phyloP scores from a whole-genome alignment of 345 rosid genomes.

The Clausena lansium region DNA sequence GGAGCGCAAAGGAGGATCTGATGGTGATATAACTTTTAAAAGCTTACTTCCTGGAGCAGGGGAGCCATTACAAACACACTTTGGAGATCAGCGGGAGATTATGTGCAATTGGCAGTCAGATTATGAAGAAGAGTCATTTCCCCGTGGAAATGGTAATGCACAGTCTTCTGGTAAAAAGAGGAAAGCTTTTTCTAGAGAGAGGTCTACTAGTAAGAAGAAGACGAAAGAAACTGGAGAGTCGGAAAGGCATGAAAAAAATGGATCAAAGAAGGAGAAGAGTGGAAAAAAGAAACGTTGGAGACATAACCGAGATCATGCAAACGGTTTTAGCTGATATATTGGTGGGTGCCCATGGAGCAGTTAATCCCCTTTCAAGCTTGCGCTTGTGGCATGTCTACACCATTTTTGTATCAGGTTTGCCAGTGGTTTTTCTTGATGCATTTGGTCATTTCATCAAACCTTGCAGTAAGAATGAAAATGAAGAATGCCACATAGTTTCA shows the following conservation, averaged over 20 bases:
- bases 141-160: slow-evolving; percentile 52
- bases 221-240: slow-evolving; percentile 25
- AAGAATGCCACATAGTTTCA: neutral
- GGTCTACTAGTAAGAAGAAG: slow-evolving; percentile 42
- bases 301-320: slow-evolving; percentile 9
- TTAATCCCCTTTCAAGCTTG: neutral
- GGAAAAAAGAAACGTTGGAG: slow-evolving; percentile 30
- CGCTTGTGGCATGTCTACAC: neutral
- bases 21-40: slow-evolving; percentile 62
- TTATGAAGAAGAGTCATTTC: slow-evolving; percentile 62
- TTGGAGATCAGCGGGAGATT: slow-evolving; percentile 42
- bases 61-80: slow-evolving; percentile 48
- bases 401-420: neutral
- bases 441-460: neutral
- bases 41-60: slow-evolving; percentile 86
- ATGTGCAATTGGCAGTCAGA: slow-evolving; percentile 74
- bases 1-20: slow-evolving; percentile 76
- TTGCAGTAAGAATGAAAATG: neutral
- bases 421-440: neutral
- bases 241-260: slow-evolving; percentile 22
- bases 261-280: slow-evolving; percentile 32
- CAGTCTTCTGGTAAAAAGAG: slow-evolving; percentile 54
- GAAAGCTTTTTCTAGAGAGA: slow-evolving; percentile 46
- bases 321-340: slow-evolving; percentile 17
- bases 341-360: slow-evolving; percentile 17